Evolutionary conservation across 345 rosid species (phyloP).

Genomic region (Limnanthes douglasii): DNA sequence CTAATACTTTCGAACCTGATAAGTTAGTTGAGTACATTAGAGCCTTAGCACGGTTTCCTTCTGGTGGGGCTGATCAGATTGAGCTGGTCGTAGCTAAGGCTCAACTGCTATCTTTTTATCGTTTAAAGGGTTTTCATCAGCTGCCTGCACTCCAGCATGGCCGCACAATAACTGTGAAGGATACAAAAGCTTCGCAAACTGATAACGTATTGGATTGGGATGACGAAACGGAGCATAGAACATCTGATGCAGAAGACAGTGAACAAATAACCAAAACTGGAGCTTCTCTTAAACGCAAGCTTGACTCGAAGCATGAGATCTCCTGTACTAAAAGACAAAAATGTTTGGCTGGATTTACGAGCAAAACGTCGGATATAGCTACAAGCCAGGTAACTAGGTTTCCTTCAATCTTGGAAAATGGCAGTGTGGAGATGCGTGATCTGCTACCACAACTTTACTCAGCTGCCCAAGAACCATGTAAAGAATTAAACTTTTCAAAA

Average conservation of each 20-base stretch:
- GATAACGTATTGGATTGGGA: slow-evolving; percentile 9
- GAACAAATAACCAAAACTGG: slow-evolving; percentile 18
- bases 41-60: slow-evolving; percentile 34
- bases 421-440: slow-evolving; percentile 26
- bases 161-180: too few relatives aligned
- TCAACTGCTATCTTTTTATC: slow-evolving; percentile 37
- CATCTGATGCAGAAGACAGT: too few relatives aligned
- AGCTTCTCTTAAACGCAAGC: slow-evolving; percentile 37
- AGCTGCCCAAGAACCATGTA: slow-evolving; percentile 38
- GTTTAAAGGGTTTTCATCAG: slow-evolving; percentile 26
- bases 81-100: slow-evolving; percentile 44
- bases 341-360: too few relatives aligned
- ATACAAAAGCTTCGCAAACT: slow-evolving; percentile 10
- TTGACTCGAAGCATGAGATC: slow-evolving; percentile 36
- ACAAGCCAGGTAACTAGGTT: slow-evolving; percentile 62
- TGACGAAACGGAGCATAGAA: slow-evolving; percentile 5
- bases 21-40: slow-evolving; percentile 32
- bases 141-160: slow-evolving; percentile 38
- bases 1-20: slow-evolving; percentile 24
- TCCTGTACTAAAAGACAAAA: slow-evolving; percentile 35
- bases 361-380: slow-evolving; percentile 35
- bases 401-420: slow-evolving; percentile 24
- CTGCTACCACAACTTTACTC: slow-evolving; percentile 34
- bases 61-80: slow-evolving; percentile 30
- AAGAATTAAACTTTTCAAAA: slow-evolving; percentile 20